Conservation (phyloP, 495 filamentous ascomycete genomes). For the Alectoria sarmentosa region DNA sequence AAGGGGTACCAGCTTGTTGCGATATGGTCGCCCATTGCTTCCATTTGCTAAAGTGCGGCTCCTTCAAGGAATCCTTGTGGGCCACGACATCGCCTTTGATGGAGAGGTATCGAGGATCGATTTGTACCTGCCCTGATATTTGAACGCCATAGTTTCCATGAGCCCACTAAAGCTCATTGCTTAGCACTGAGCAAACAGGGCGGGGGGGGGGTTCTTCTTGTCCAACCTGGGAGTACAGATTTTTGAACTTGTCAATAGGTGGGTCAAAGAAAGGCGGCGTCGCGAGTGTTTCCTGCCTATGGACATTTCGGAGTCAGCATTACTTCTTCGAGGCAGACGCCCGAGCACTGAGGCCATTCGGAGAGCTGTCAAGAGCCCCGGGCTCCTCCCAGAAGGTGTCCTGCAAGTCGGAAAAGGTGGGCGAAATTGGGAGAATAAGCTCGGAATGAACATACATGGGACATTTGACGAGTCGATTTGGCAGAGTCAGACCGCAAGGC, state of each 20-base stretch:
- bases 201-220: neutral
- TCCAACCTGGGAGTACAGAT: conserved; percentile 23
- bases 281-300: conserved; percentile 30
- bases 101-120: conserved; percentile 22
- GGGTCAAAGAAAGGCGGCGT: conserved; percentile 27
- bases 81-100: conserved; percentile 24
- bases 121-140: conserved; percentile 24
- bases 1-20: conserved; percentile 22
- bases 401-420: no score
- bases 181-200: neutral
- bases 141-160: conserved; percentile 21
- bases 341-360: no score
- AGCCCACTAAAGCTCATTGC: conserved; percentile 15
- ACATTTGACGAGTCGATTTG: conserved; percentile 26
- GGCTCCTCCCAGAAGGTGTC: no score
- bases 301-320: no score
- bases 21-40: conserved; percentile 25
- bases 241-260: conserved; percentile 26
- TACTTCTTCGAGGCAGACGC: no score
- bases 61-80: conserved; percentile 18
- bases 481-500: conserved; percentile 22
- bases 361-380: no score
- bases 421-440: no score
- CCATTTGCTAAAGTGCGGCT: conserved; percentile 19
- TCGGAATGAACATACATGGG: no score